Evolutionary conservation across 306 rosid species (phyloP).

Genomic region (Begonia fuchsioides): DNA sequence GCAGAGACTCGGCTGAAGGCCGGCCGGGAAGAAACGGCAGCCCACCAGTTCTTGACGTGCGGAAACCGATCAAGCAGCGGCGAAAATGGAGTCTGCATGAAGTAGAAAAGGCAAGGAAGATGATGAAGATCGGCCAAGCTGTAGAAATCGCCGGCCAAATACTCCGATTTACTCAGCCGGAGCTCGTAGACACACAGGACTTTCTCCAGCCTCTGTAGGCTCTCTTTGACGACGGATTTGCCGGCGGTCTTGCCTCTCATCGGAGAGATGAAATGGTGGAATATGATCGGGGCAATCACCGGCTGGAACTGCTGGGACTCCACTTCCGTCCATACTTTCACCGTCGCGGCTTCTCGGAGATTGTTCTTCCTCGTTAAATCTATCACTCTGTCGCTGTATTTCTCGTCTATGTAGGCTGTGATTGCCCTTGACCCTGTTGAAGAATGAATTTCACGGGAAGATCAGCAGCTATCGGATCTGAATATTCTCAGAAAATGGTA

Average conservation of each 20-base stretch:
- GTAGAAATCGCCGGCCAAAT: constrained; percentile 49
- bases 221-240: constrained; percentile 35
- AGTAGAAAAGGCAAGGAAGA: constrained; percentile 36
- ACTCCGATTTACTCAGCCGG: constrained; percentile 38
- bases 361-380: constrained; percentile 34
- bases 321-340: constrained; percentile 59
- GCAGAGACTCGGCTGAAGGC: constrained; percentile 38
- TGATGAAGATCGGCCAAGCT: constrained; percentile 67
- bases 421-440: constrained; percentile 66
- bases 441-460: no score
- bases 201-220: constrained; percentile 33
- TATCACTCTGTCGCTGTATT: constrained; percentile 42
- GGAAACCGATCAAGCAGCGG: constrained; percentile 37
- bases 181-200: constrained; percentile 58
- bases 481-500: no score
- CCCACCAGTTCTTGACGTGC: constrained; percentile 80
- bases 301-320: constrained; percentile 50
- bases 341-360: constrained; percentile 32
- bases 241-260: constrained; percentile 29
- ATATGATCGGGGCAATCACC: constrained; percentile 38
- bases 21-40: constrained; percentile 45
- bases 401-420: constrained; percentile 46
- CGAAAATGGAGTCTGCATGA: constrained; percentile 62
- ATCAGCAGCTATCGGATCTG: no score
- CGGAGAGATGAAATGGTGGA: constrained; percentile 38